Evolutionary conservation across 2,329 filamentous ascomycete genomes (phyloP).

Genomic region (Paraconiothyrium sp.): DNA sequence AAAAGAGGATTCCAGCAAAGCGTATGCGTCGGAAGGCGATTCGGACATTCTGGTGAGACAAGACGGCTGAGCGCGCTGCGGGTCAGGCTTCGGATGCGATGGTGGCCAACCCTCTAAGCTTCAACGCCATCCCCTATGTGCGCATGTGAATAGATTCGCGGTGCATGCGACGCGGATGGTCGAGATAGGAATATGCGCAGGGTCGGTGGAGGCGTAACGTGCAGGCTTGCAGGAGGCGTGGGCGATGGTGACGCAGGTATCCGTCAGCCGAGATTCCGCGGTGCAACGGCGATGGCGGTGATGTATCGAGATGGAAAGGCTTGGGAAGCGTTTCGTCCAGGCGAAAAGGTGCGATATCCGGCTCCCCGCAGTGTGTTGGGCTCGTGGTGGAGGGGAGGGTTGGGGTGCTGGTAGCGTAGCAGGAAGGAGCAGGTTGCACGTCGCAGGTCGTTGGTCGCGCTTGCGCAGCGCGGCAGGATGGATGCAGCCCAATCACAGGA

Average conservation of each 20-base stretch:
- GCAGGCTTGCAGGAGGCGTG: constrained; percentile 20
- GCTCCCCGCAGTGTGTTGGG: constrained; percentile 8
- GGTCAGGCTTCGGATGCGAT: constrained; percentile 7
- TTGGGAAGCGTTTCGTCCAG: constrained; percentile 1
- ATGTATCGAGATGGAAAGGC: background rate
- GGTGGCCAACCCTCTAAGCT: constrained; percentile 6
- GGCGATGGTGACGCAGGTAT: constrained; percentile 37
- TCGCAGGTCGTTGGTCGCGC: constrained; percentile 31
- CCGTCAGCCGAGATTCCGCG: constrained; percentile 30
- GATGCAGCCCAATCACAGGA: constrained; percentile 8
- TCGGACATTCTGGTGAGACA: constrained; percentile 33
- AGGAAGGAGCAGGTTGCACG: constrained; percentile 26
- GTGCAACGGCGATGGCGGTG: constrained; percentile 6
- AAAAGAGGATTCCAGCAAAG: constrained; percentile 46
- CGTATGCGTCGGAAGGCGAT: constrained; percentile 36
- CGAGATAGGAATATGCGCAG: constrained; percentile 19
- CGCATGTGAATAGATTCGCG: constrained; percentile 18
- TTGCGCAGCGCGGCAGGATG: constrained; percentile 14
- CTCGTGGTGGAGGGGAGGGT: constrained; percentile 7
- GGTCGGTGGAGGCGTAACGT: constrained; percentile 16
- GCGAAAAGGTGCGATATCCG: background rate
- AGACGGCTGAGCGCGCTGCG: constrained; percentile 8
- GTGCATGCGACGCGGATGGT: constrained; percentile 30
- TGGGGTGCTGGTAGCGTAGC: constrained; percentile 20
- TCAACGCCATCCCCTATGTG: constrained; percentile 34